phyloP scores from a whole-genome alignment of 106 monocot species.

The Allium fistulosum region DNA sequence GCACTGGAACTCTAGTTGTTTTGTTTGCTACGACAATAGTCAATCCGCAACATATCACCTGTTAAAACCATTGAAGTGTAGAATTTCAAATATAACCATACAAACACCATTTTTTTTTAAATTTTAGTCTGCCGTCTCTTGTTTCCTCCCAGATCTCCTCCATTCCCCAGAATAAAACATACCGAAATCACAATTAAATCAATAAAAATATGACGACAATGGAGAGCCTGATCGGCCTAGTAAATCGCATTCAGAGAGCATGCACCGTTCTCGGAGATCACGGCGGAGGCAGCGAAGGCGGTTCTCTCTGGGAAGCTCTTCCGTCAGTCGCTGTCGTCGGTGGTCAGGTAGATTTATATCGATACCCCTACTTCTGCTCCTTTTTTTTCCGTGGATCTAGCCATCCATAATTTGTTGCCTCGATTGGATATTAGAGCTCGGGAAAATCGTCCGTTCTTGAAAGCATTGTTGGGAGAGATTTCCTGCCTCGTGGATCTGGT shows the following conservation, averaged over 20 bases:
- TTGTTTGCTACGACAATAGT: too few species aligned
- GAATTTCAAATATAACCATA: not conserved
- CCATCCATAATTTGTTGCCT: too few species aligned
- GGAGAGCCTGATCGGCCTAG: constrained; percentile 82
- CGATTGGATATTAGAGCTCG: constrained; percentile 45
- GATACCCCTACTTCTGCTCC: not conserved
- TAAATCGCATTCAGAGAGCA: constrained; percentile 69
- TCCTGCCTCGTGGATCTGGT: constrained; percentile 94
- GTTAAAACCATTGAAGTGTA: too few species aligned
- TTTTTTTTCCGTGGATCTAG: not conserved
- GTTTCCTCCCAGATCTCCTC: constrained; percentile 1
- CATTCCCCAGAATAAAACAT: too few species aligned
- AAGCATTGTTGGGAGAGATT: constrained; percentile 93
- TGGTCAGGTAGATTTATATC: constrained; percentile 36
- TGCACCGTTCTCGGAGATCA: constrained; percentile 77
- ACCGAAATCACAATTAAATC: not conserved
- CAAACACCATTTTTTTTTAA: not conserved
- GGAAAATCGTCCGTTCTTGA: constrained; percentile 94
- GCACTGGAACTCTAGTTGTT: too few species aligned
- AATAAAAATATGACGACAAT: constrained; percentile 46
- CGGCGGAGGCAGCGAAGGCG: constrained; percentile 42
- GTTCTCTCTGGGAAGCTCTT: constrained; percentile 68
- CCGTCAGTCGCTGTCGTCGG: constrained; percentile 86
- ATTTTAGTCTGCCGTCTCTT: not conserved
- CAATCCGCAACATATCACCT: too few species aligned